phyloP scores from a whole-genome alignment of 116 monocot species.

The Trichopus zeylanicus region DNA sequence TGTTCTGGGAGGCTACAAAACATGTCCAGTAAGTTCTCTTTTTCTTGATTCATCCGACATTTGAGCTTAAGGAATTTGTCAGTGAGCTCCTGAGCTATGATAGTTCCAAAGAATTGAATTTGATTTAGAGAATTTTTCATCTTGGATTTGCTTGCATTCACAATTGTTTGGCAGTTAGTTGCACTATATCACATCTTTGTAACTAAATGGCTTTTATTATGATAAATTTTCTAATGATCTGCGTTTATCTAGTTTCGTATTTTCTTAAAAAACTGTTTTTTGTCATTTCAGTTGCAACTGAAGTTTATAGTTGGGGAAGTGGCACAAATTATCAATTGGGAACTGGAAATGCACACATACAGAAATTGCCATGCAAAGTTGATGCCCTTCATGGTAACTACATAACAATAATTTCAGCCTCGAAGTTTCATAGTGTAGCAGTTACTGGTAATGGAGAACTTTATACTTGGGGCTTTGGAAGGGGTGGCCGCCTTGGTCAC shows the following conservation, averaged over 20 bases:
- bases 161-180: background rate
- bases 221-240: background rate
- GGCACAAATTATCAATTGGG: conserved; percentile 98
- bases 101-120: background rate
- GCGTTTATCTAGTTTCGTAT: background rate
- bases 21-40: background rate
- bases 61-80: background rate
- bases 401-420: conserved; percentile 58
- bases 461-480: conserved; percentile 97
- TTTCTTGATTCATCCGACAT: background rate
- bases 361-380: conserved; percentile 89
- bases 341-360: conserved; percentile 96
- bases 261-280: no score
- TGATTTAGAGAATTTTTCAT: background rate
- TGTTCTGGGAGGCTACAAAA: no score
- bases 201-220: background rate
- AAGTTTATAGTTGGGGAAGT: conserved; percentile 97
- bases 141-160: background rate
- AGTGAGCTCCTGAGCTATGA: background rate
- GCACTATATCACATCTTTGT: background rate
- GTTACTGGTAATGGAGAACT: conserved; percentile 71
- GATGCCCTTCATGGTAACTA: conserved; percentile 72
- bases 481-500: conserved; percentile 96
- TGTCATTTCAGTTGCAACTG: conserved; percentile 58
- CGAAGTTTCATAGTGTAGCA: conserved; percentile 92